phyloP scores from a whole-genome alignment of 2,329 filamentous ascomycete species.

The Uncinocarpus reesii region DNA sequence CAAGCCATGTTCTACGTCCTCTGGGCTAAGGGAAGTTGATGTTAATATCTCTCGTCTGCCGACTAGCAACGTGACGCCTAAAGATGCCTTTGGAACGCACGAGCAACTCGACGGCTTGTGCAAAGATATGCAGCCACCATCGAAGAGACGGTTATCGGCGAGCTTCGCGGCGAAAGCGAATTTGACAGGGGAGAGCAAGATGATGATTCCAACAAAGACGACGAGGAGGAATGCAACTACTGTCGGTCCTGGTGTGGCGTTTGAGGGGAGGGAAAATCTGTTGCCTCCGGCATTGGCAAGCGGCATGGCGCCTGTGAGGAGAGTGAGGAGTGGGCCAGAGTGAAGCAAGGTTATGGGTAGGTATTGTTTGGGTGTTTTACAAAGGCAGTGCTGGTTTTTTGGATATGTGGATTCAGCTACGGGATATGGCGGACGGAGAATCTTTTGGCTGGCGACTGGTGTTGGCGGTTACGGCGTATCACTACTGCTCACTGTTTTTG shows the following conservation, averaged over 20 bases:
- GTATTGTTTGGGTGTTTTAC: conserved; percentile 3
- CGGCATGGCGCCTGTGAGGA: conserved; percentile 19
- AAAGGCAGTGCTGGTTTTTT: not conserved
- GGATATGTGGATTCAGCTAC: not conserved
- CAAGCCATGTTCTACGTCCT: conserved; percentile 27
- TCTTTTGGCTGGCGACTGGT: too few relatives aligned
- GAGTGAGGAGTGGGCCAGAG: conserved; percentile 24
- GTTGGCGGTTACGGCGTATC: too few relatives aligned
- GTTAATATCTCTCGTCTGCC: conserved; percentile 36
- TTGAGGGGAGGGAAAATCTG: conserved; percentile 39
- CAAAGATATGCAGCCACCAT: conserved; percentile 25
- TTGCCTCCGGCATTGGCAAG: not conserved
- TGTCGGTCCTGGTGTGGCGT: conserved; percentile 8
- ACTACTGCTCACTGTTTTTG: too few relatives aligned
- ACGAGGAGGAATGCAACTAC: conserved; percentile 31
- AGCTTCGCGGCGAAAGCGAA: conserved; percentile 19
- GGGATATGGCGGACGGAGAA: too few relatives aligned
- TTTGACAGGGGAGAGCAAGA: conserved; percentile 29
- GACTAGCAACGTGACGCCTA: conserved; percentile 15
- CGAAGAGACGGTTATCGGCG: conserved; percentile 19
- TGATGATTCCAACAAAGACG: conserved; percentile 35
- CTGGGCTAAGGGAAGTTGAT: conserved; percentile 44
- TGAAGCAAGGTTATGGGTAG: not conserved
- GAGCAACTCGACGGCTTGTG: conserved; percentile 1
- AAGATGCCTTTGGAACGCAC: not conserved